Evolutionary conservation across 495 filamentous ascomycete species (phyloP), one percentile per base, ranked within the genome.

Genomic region (Haplographium delicatum): DNA sequence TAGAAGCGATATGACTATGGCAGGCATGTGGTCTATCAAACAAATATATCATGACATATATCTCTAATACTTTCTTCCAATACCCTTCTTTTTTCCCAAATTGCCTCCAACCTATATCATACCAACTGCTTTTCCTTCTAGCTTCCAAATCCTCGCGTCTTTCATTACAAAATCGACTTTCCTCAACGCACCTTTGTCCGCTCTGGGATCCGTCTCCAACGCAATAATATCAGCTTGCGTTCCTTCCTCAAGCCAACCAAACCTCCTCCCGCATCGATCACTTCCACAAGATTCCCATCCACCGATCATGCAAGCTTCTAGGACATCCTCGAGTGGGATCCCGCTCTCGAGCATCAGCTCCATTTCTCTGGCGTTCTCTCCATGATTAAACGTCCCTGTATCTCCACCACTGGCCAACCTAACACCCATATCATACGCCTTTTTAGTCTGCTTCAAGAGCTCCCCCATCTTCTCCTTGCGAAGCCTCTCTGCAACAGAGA

Each of bases 221-320:
- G 33, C 33, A 38, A 78, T 65, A 5, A 80, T 63, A 63, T 79
- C 76, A 4, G 75, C 76, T 6, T 67, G 58, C 35, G 61, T 68
- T 0, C 75, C 74, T 42, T 65, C 54, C 39, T 68, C 69, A 30
- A 76, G 51, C 60, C 65, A 72, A 13, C 76, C 76, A 58, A 79
- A 77, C 38, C 63, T 60, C 30, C 64, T 66, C 1, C 74, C 76
- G 35, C 67, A 73, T 11, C 59, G 60, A 16, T 78, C 72, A 8
- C 62, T 66, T 0, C 76, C 76, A 45, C 75, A 78, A 2, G 72
- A 68, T 30, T 74, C 66, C 76, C 76, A 80, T 0, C 76, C 76
- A 23, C 60, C 60, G 10, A 75, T 45, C 0, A 73, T 78, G 15
- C 61, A 67, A 25, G 71, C 67, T 15, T 66, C 65, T 27, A 79